Evolutionary conservation across 441 rosid genomes (phyloP).

Genomic region (Eugenia klotzschiana): DNA sequence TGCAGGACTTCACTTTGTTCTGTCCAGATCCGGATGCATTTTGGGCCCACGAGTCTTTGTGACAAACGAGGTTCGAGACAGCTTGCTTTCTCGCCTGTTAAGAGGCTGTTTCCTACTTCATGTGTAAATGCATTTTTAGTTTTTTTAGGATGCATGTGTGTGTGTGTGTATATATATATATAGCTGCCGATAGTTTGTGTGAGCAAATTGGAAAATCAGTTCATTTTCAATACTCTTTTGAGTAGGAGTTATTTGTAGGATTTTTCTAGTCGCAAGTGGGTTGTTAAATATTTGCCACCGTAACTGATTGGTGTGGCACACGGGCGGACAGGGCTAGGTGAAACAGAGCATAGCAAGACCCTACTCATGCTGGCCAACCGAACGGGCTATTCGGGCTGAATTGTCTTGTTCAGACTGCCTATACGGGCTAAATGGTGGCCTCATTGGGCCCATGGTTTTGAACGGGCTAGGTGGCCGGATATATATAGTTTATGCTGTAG

Average conservation of each 20-base stretch:
- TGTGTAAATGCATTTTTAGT: not conserved
- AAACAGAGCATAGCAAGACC: not conserved
- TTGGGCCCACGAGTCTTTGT: constrained; percentile 62
- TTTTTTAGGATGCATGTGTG: no score
- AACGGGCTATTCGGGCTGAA: not conserved
- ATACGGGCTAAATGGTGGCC: not conserved
- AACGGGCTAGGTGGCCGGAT: not conserved
- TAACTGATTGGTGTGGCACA: not conserved
- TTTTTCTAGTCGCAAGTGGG: not conserved
- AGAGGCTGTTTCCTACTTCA: not conserved
- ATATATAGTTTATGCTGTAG: not conserved
- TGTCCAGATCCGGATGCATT: constrained; percentile 80
- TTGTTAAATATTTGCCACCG: not conserved
- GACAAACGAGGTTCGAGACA: not conserved
- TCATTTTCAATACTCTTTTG: not conserved
- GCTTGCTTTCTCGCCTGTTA: not conserved
- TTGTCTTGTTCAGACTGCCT: not conserved
- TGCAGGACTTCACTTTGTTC: constrained; percentile 64
- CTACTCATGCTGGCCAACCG: not conserved
- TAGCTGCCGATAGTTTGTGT: not conserved
- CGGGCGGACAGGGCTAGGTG: not conserved
- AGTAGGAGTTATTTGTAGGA: not conserved
- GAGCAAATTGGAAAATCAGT: not conserved
- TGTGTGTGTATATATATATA: no score
- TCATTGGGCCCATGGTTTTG: not conserved